Conservation (phyloP, 306 rosid genomes). For the Castanopsis chinensis region DNA sequence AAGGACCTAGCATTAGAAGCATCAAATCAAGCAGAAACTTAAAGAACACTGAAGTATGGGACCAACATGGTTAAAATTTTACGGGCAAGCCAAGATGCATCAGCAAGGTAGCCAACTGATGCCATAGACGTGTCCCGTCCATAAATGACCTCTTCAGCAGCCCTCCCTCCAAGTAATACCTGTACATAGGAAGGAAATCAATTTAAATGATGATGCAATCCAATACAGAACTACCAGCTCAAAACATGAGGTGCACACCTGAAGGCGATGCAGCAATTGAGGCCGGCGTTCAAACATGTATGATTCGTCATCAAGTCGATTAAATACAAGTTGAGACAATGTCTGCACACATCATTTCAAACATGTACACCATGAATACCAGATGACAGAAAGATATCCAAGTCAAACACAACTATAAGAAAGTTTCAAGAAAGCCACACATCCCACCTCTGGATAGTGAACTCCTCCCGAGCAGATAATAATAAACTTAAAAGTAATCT, state of each 20-base stretch:
- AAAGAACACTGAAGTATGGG: conserved; percentile 8
- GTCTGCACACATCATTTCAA: conserved; percentile 47
- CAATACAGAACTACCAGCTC: neutral
- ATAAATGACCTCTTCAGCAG: conserved; percentile 94
- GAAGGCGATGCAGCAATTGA: conserved; percentile 91
- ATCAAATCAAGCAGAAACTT: conserved; percentile 12
- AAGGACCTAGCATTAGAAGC: conserved; percentile 14
- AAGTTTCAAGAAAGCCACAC: neutral
- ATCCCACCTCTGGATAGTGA: neutral
- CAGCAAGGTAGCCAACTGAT: conserved; percentile 88
- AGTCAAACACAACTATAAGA: conserved; percentile 8
- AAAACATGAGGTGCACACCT: conserved; percentile 49
- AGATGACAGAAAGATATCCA: neutral
- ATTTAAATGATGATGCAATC: conserved; percentile 16
- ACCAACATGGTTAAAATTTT: conserved; percentile 88
- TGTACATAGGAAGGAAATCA: conserved; percentile 20
- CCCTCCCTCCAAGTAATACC: conserved; percentile 97
- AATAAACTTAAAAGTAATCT: neutral
- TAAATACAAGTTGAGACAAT: conserved; percentile 86
- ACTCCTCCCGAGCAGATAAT: neutral
- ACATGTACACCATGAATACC: conserved; percentile 9
- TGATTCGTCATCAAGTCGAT: conserved; percentile 87
- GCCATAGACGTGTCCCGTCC: conserved; percentile 91
- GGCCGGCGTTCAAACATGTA: conserved; percentile 92
- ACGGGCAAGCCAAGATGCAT: conserved; percentile 99